Evolutionary conservation across 2,329 filamentous ascomycete species (phyloP).

Genomic region (Scytalidium sp.): DNA sequence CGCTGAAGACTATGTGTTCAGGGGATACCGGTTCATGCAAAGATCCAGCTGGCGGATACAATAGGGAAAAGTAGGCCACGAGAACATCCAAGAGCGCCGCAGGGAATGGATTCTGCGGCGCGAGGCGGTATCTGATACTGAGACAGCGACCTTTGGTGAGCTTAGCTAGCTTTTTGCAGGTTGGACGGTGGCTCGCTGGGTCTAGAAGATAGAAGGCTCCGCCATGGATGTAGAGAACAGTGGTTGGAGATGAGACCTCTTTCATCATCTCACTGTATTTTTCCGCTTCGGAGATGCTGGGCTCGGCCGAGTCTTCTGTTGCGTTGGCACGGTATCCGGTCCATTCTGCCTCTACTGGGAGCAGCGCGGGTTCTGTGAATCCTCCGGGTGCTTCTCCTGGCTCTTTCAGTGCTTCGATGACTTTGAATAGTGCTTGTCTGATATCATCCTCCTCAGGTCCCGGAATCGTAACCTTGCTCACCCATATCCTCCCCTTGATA

Average conservation of each 20-base stretch:
- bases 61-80: slow-evolving; percentile 65
- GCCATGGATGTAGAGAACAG: slow-evolving; percentile 72
- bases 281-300: slow-evolving; percentile 56
- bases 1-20: slow-evolving; percentile 65
- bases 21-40: slow-evolving; percentile 64
- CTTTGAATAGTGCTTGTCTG: slow-evolving; percentile 54
- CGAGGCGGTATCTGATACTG: slow-evolving; percentile 72
- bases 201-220: slow-evolving; percentile 74
- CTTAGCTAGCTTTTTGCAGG: slow-evolving; percentile 60
- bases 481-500: slow-evolving; percentile 79
- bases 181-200: slow-evolving; percentile 61
- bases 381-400: slow-evolving; percentile 25
- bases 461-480: slow-evolving; percentile 66
- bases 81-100: slow-evolving; percentile 70
- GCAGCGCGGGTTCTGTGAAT: slow-evolving; percentile 48
- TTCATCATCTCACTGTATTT: slow-evolving; percentile 66
- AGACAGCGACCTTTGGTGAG: slow-evolving; percentile 66
- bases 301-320: slow-evolving; percentile 45
- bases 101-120: slow-evolving; percentile 74
- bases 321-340: slow-evolving; percentile 64
- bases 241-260: slow-evolving; percentile 61
- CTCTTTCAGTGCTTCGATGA: slow-evolving; percentile 52
- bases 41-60: slow-evolving; percentile 68
- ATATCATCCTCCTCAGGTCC: slow-evolving; percentile 53
- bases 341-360: slow-evolving; percentile 70